Evolutionary conservation across 192 early-diverging fungal species (phyloP), one percentile per base, ranked within the genome.

Genomic region (Backusella macrospora): DNA sequence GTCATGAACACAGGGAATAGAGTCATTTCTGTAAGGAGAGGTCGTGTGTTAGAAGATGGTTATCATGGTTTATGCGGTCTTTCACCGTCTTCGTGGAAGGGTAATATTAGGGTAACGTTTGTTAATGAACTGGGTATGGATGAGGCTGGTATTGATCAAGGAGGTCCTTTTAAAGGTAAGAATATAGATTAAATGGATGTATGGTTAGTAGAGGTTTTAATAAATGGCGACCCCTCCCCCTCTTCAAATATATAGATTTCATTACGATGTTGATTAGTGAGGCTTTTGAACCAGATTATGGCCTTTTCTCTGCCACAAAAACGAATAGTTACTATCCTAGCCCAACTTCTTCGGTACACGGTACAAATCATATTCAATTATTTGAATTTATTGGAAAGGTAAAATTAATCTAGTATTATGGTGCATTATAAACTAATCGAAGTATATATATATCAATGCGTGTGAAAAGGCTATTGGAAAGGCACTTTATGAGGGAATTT

Each of bases 91-190:
- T 70, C 68, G 6, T 84, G 79, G 81, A 84, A 84, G 69, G 85
- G 83, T 7, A 79, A 70, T n/a, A 84, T 88, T 59, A 69, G 82
- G 6, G 86, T 88, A 3, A 78, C 78, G 15, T 86, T 88, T 73
- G 77, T 83, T 16, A 89, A 85, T 39, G 84, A 87, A 48, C 62
- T 79, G 3, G 86, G 86, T 55, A 59, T 83, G 1, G 84, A 83
- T 6, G 93, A 95, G 74, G 90, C 89, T 14, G 93, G 93, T 10
- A 92, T 95, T 23, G 93, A 95, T 79, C 92, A 93, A 72, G 92
- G 92, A 4, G 92, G 93, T 8, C 89, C 93, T 5, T 95, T 95
- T 77, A 95, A 95, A 80, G 91, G 91, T 77, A 90, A 87, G 14
- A 49, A 0, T 3, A 3, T 7, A 21, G 10, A 9, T 59, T 59